Evolutionary conservation across 2,329 filamentous ascomycete species (phyloP), one percentile per base, ranked within the genome.

Genomic region (Diaporthe longicolla): DNA sequence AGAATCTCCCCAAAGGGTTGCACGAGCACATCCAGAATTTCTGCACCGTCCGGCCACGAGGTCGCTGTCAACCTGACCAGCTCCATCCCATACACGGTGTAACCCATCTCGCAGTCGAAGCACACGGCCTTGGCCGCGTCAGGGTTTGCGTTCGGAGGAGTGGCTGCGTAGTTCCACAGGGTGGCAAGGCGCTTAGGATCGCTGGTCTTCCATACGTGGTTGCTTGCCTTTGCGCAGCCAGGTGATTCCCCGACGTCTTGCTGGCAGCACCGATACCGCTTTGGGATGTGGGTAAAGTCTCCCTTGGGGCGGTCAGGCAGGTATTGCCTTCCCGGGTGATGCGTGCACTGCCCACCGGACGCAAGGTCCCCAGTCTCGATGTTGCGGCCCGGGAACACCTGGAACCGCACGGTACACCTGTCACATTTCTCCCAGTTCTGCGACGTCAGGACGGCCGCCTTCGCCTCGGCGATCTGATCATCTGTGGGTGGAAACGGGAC

Each of bases 21-120:
- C 10, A 98, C 95, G 0, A 98, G 89, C 0, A 98, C 88, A 80
- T 99, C 97, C 7, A 98, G 85, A 0, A 99, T 83, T 70, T 89
- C 88, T 70, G 92, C 89, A 26, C 94, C 93, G 11, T 88, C 86
- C 0, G 96, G 96, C 95, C 97, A 99, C 13, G 93, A 91, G 4
- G 96, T 93, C 7, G 94, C 95, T 0, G 97, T 98, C 4, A 99
- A 83, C 11, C 97, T 94, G 73, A 98, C 92, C 24, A 99, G 88
- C 82, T 99, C 97, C 77, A 98, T 85, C 0, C 97, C 97, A 66
- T 93, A 83, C 0, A 94, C 94, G 0, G 97, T 99, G 80, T 97
- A 98, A 6, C 94, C 94, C 97, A 99, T 99, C 81, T 99, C 97
- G 79, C 97, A 98, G 82, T 99, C 97, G 79, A 99, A 96, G 76